A percentile compares a stretch with the other conserved stretches of the same genome.
Conservation (phyloP, 345 rosid species). For the Turnera subulata region DNA sequence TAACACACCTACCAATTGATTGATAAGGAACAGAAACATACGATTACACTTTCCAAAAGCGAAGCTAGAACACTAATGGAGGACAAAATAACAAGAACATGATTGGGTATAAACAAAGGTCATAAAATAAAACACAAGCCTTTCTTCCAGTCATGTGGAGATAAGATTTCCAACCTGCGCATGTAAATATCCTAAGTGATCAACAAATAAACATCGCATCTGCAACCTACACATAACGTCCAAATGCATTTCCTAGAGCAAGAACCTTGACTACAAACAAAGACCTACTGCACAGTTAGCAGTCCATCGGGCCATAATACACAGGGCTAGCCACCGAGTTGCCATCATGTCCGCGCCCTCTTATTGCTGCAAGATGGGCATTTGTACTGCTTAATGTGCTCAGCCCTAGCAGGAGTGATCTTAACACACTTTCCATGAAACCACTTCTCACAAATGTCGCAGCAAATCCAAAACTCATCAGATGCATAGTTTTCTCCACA, state of each 20-base stretch:
- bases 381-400: constrained; percentile 29
- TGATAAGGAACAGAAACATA: no score
- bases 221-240: constrained; percentile 24
- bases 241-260: constrained; percentile 30
- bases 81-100: no score
- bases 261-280: constrained; percentile 30
- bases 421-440: constrained; percentile 26
- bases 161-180: constrained; percentile 16
- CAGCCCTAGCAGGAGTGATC: constrained; percentile 28
- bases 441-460: constrained; percentile 26
- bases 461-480: constrained; percentile 28
- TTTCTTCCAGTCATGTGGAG: constrained; percentile 14
- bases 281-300: constrained; percentile 46
- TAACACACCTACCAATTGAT: no score
- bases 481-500: constrained; percentile 26
- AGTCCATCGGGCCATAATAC: constrained; percentile 25
- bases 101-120: no score
- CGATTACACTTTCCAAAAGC: no score
- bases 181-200: constrained; percentile 20
- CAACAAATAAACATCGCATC: constrained; percentile 24
- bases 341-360: constrained; percentile 21
- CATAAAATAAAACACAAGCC: no score
- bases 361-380: constrained; percentile 27
- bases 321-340: neutral
- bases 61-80: no score